Base-by-base conservation (phyloP, 768 basidiomycete species). In the Lactarius pseudohatsudake region DNA sequence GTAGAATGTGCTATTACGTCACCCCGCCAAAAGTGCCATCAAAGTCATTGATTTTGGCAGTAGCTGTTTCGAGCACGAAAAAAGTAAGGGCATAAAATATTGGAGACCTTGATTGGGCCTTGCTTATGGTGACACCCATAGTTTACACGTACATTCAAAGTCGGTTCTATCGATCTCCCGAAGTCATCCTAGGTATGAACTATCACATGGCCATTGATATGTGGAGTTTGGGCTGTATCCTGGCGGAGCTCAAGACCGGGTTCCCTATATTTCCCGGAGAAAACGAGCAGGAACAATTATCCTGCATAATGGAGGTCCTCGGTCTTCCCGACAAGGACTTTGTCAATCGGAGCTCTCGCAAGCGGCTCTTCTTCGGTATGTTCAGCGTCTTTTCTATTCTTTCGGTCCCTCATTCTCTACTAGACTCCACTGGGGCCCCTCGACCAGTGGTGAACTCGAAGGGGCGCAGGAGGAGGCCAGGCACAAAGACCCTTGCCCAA, bases 111-210 rank as follows among this genome's bases (percentile, higher is more conserved):
- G 38, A 53, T 53, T 41, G 7, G 2, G 4, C 64, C 36, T 38
- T 10, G 13, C 40, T 55, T 45, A 36, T 50, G 38, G 72, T 60
- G 41, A 57, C 53, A 66, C 55, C 53, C 30, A 4, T 69, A 99
- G 97, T 99, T 69, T 99, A 98, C 77, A 99, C 97, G 1, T 99
- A 99, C 75, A 98, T 99, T 70, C 97, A 98, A 77, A 96, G 94
- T 79, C 92, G 97, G 50, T 99, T 99, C 81, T 99, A 99, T 79
- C 94, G 97, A n/a, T 97, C 95, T 22, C 97, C 97, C 3, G 97
- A 99, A 78, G 96, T 99, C 72, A 99, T 99, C 64, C 85, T 99
- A 45, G 97, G 97, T 61, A 93, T 96, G 91, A 97, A 95, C 76
- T 99, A 99, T 76, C 94, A 96, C 75, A 98, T 97, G 94, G 95